A percentile compares a stretch with the other conserved stretches of the same genome.
Conservation (phyloP, 352 stramenopile species). For the Phytopythium sindhum region DNA sequence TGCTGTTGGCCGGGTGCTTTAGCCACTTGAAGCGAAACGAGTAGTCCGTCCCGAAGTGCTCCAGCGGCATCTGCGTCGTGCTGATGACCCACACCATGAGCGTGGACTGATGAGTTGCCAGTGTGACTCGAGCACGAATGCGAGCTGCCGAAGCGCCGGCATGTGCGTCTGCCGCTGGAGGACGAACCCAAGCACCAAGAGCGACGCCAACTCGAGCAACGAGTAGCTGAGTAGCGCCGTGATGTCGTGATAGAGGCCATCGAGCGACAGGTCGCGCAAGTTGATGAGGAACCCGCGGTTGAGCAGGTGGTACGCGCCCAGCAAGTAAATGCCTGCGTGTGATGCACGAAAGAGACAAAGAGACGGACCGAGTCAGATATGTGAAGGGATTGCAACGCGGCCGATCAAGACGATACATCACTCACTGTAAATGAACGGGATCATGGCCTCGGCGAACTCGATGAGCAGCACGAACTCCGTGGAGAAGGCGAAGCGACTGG, state of each 20-base stretch:
- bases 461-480: slow-evolving; percentile 41
- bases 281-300: slow-evolving; percentile 31
- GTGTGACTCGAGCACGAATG: slow-evolving; percentile 22
- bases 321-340: too few relatives aligned
- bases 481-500: slow-evolving; percentile 23
- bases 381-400: too few relatives aligned
- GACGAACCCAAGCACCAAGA: slow-evolving; percentile 6
- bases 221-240: slow-evolving; percentile 7
- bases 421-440: slow-evolving; percentile 32
- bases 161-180: slow-evolving; percentile 12
- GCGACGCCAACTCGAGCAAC: slow-evolving; percentile 9
- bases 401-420: too few relatives aligned
- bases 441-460: slow-evolving; percentile 35
- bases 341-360: too few relatives aligned
- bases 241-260: slow-evolving; percentile 10
- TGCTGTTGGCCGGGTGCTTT: too few relatives aligned
- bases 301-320: slow-evolving; percentile 20
- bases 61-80: slow-evolving; percentile 16
- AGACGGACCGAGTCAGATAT: too few relatives aligned
- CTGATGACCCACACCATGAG: slow-evolving; percentile 23
- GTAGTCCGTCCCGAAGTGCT: slow-evolving; percentile 26
- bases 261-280: slow-evolving; percentile 11
- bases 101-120: slow-evolving; percentile 19
- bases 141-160: slow-evolving; percentile 15
- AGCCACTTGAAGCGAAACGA: slow-evolving; percentile 28